Evolutionary conservation across 2,329 filamentous ascomycete species (phyloP).

Genomic region (Pyrenochaeta sp.): DNA sequence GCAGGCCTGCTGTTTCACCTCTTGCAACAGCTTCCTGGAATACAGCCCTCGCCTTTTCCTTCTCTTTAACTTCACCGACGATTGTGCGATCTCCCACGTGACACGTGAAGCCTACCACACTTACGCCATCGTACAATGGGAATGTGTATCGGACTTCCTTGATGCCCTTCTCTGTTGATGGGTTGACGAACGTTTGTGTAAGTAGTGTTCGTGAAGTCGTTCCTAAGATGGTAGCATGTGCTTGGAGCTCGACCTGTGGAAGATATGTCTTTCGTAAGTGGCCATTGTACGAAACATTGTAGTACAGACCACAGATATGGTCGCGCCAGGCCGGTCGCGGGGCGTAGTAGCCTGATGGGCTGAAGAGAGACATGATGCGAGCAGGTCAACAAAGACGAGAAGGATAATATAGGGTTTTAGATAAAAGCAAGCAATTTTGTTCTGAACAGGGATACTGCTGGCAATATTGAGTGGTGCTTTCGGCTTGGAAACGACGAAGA

Average conservation of each 20-base stretch:
- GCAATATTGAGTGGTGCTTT: not conserved
- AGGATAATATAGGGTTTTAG: not conserved
- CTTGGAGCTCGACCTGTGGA: constrained; percentile 65
- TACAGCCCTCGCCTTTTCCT: constrained; percentile 65
- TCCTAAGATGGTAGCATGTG: constrained; percentile 68
- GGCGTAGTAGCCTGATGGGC: not conserved
- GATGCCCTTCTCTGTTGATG: constrained; percentile 55
- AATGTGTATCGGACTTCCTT: constrained; percentile 71
- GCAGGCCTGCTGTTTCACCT: constrained; percentile 70
- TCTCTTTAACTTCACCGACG: constrained; percentile 72
- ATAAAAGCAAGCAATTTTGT: not conserved
- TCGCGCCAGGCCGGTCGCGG: not conserved
- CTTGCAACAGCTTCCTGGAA: constrained; percentile 67
- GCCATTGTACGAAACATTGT: constrained; percentile 17
- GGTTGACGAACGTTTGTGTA: constrained; percentile 70
- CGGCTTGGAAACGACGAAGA: not conserved
- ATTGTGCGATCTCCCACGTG: constrained; percentile 68
- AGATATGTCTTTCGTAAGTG: constrained; percentile 52
- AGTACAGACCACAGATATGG: constrained; percentile 44
- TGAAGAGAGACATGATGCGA: constrained; percentile 2
- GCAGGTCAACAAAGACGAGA: not conserved
- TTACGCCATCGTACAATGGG: constrained; percentile 76
- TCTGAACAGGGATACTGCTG: not conserved
- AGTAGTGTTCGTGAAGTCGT: constrained; percentile 62
- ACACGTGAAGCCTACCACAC: constrained; percentile 73